Percentiles rank a stretch among this genome's conserved stretches.
Conservation (phyloP, 1,139 yeast genomes). For the Arxiozyma telluris region DNA sequence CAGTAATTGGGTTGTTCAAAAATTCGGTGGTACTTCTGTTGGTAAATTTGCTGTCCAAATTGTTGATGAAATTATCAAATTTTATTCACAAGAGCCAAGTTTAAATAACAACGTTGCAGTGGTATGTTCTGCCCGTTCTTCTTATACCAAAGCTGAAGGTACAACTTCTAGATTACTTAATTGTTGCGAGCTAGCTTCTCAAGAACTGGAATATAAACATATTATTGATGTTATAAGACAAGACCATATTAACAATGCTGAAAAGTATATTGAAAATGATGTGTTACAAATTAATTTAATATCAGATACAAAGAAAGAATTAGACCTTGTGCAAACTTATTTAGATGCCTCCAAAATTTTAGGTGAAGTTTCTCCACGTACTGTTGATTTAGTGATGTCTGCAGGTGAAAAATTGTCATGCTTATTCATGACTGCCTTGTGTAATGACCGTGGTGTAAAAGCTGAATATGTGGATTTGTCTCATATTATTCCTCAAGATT, state of each 20-base stretch:
- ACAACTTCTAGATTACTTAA: slow-evolving; percentile 76
- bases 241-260: slow-evolving; percentile 77
- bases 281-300: slow-evolving; percentile 43
- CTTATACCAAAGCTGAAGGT: slow-evolving; percentile 86
- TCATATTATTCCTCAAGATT: slow-evolving; percentile 54
- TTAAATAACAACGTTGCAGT: slow-evolving; percentile 68
- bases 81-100: slow-evolving; percentile 36
- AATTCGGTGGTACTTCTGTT: slow-evolving; percentile 96
- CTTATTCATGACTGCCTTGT: slow-evolving; percentile 73
- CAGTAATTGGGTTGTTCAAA: slow-evolving; percentile 72
- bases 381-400: slow-evolving; percentile 83
- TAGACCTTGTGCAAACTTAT: slow-evolving; percentile 58
- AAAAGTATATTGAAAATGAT: slow-evolving; percentile 39
- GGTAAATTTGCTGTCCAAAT: slow-evolving; percentile 87
- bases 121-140: slow-evolving; percentile 91
- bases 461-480: slow-evolving; percentile 77
- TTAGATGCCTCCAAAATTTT: slow-evolving; percentile 81
- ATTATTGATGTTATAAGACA: slow-evolving; percentile 55
- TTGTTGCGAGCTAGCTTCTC: slow-evolving; percentile 71
- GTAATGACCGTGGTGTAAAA: slow-evolving; percentile 70
- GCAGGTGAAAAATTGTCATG: slow-evolving; percentile 92
- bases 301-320: slow-evolving; percentile 51
- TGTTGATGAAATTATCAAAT: slow-evolving; percentile 72
- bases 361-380: slow-evolving; percentile 85
- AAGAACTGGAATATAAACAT: slow-evolving; percentile 39